Evolutionary conservation across 1,284 basidiomycete species (phyloP), one percentile per base, ranked within the genome.

Genomic region (Anthracocystis walkeri): DNA sequence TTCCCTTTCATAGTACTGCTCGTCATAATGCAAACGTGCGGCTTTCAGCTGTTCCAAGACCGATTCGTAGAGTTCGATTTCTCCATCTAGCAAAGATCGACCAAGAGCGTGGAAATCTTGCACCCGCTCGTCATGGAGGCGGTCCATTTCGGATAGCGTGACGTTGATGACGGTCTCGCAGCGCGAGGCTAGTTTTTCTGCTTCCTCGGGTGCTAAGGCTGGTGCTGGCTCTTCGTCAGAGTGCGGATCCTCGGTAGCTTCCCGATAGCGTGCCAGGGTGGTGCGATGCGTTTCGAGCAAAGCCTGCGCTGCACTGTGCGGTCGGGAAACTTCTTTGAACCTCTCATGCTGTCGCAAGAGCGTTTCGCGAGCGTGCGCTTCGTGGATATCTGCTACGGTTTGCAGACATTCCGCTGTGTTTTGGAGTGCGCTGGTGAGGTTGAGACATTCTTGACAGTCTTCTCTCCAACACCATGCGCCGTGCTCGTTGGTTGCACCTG

Each of bases 391-490:
- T 0, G 92, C 92, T 2, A 93, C 89, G 55, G 86, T 89, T 75
- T 92, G 91, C 48, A 94, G 80, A 0, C 89, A 89, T 69, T 94
- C 93, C 7, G 90, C 89, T 0, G 91, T 90, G 80, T 90, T 90
- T 83, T 94, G 93, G 67, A 94, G 86, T 0, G 90, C 91, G 77
- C 92, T 93, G 0, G 92, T 93, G 53, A 93, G 85, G 59, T 88
- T 88, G 31, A 93, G 85, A 81, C 92, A 94, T 40, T 91, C 92
- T 91, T 88, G 85, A 82, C 91, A 93, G 3, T 88, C 88, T 64
- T 93, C 92, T 21, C 90, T 87, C 92, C 93, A 95, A 84, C 92
- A 93, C 92, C 93, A 93, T 2, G 91, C 92, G 1, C 91, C 90
- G 21, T 92, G 89, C 14, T 88, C 87, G 78, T 93, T 94, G 64